Evolutionary conservation across 1,284 basidiomycete genomes (phyloP).

Genomic region (Melampsora americana): DNA sequence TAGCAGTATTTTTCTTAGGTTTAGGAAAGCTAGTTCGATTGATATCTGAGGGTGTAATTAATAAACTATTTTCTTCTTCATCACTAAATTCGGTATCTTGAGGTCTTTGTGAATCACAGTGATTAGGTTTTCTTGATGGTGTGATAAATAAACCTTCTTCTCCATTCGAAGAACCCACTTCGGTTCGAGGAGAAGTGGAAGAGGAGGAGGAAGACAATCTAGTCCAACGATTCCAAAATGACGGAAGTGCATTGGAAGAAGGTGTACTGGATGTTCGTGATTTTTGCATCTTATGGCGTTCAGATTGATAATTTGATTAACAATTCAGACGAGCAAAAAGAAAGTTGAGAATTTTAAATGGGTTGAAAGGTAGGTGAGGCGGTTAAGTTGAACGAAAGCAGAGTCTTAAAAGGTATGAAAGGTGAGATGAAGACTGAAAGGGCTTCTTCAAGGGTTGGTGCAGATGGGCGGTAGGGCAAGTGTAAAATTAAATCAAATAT

Average conservation of each 20-base stretch:
- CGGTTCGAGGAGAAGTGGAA: neutral
- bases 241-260: neutral
- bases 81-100: neutral
- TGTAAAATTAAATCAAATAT: neutral
- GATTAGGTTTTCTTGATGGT: neutral
- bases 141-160: neutral
- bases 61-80: neutral
- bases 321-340: no score
- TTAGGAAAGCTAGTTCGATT: neutral
- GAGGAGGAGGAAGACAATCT: neutral
- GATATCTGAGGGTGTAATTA: neutral
- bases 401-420: neutral
- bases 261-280: neutral
- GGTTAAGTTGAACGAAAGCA: neutral
- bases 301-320: no score
- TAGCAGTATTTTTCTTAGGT: neutral
- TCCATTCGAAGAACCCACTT: neutral
- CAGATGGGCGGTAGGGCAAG: neutral
- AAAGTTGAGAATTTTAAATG: neutral
- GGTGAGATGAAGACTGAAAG: neutral
- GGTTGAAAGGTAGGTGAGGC: neutral
- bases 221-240: constrained; percentile 8
- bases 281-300: no score
- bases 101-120: neutral
- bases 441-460: neutral